Evolutionary conservation across 352 stramenopile species (phyloP), one percentile per base, ranked within the genome.

Genomic region (Elongisporangium undulatum): DNA sequence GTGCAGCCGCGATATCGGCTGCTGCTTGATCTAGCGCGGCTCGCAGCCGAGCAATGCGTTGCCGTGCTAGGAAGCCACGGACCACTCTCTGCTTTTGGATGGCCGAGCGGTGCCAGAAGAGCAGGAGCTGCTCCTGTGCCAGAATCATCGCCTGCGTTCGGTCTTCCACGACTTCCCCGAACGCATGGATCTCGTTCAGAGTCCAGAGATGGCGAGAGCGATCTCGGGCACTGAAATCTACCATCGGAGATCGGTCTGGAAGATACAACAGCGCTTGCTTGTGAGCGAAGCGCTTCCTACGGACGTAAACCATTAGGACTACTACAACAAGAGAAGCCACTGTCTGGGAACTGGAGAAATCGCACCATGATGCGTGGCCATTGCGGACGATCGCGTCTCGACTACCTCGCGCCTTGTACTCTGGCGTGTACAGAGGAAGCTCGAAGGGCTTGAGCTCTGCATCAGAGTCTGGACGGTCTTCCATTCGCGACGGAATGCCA

Each of bases 191-290:
- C 53, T 91, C 64, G 17, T 69, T 54, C 17, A 64, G 58, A 0
- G 74, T 79, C 79, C 77, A 89, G 15, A 87, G 64, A n/a, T 66
- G 70, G 7, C 69, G 74, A 2, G 49, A 49, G n/a, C 34, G 56
- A 26, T 84, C 67, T 10, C 61, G 65, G 1, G 49, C 53, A 49
- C 85, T 75, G 61, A 78, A 79, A 48, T 87, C 73, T 17, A 49
- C 53, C 22, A 77, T 69, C 10, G 77, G 51, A 51, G 59, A 62
- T 22, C 79, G 66, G 56, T 74, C 66, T 13, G 77, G 73, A 5
- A 91, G 64, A 59, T 89, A 87, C 21, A 89, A 8, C 54, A 77
- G 48, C 13, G 77, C 64, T 1, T 67, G 62, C 17, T 56, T 21
- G 15, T 39, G 55, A 7, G 73, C 56, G 52, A 91, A 77, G 34